Conservation (phyloP, 768 basidiomycete species). For the Hygrocybe punicea region DNA sequence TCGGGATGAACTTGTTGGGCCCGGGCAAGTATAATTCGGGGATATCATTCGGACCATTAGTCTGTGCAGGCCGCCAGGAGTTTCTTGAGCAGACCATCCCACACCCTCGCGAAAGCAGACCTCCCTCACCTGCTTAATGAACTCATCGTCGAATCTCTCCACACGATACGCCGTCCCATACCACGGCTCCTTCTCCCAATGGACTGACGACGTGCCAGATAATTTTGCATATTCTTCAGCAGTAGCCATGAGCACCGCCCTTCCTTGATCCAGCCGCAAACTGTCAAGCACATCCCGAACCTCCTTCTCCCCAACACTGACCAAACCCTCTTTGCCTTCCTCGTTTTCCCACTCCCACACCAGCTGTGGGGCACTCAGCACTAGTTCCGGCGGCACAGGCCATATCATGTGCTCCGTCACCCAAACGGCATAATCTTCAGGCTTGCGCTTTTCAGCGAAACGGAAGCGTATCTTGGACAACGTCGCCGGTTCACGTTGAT, state of each 20-base stretch:
- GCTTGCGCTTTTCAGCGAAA: conserved; percentile 79
- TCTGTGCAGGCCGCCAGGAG: conserved; percentile 40
- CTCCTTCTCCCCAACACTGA: conserved; percentile 44
- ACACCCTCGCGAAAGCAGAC: neutral
- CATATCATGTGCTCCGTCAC: conserved; percentile 72
- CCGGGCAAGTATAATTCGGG: conserved; percentile 72
- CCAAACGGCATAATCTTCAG: conserved; percentile 75
- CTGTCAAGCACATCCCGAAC: conserved; percentile 59
- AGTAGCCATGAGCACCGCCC: conserved; percentile 78
- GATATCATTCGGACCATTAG: conserved; percentile 59
- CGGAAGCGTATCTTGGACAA: conserved; percentile 76
- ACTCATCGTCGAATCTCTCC: conserved; percentile 61
- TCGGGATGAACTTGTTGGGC: conserved; percentile 89
- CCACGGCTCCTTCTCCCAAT: conserved; percentile 81
- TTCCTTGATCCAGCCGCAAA: conserved; percentile 55
- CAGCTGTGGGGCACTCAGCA: conserved; percentile 68
- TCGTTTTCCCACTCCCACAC: conserved; percentile 69
- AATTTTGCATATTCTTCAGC: conserved; percentile 56
- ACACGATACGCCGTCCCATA: conserved; percentile 88
- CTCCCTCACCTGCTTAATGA: conserved; percentile 50
- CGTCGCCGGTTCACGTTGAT: conserved; percentile 71
- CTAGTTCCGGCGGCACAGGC: conserved; percentile 75
- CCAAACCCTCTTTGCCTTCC: conserved; percentile 47
- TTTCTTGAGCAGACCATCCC: neutral
- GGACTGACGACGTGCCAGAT: conserved; percentile 29